Evolutionary conservation across 768 basidiomycete species (phyloP), one percentile per base, ranked within the genome.

Genomic region (Xanthoconium stramineum): DNA sequence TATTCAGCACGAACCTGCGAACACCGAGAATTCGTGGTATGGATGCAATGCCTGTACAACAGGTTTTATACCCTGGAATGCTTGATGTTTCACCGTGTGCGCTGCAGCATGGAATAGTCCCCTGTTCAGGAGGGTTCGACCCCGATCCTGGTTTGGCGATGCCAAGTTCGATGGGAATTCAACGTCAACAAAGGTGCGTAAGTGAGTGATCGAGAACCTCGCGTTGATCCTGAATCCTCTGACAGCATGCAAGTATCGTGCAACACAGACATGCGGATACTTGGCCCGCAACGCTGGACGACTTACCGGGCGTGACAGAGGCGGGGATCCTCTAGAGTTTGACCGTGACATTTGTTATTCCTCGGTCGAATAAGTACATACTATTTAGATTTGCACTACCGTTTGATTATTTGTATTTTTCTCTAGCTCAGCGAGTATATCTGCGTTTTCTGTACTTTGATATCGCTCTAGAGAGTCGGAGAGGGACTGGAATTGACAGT

Each of bases 151-250:
- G 32, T 8, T 38, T 29, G 35, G 53, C 19, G 43, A 32, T 8
- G 10, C 28, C 6, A 12, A 30, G 11, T 15, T 47, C 47, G 24
- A 4, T 24, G n/a, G 46, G 8, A 35, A 40, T 33, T 8, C 56
- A 45, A 17, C 32, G 29, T 24, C 50, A 29, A 36, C 39, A 33
- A 40, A 61, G 55, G 65, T 64, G n/a, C 55, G 65, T 66, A 39
- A 57, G 56, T 59, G 30, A n/a, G 7, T 48, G 2, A 17, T 35
- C 11, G 7, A 32, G 3, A 24, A 33, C 0, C n/a, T 50, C n/a
- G 28, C 24, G 43, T 38, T 17, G 9, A n/a, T 17, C 14, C 33
- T 54, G 20, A 57, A 44, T 3, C 20, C 33, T 3, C 29, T 12
- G 15, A 29, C 20, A 61, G 56, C 20, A 19, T 24, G 30, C 17